A percentile compares a stretch with the other conserved stretches of the same genome.
Conservation (phyloP, 129 eudicot species). For the Deinandra increscens region DNA sequence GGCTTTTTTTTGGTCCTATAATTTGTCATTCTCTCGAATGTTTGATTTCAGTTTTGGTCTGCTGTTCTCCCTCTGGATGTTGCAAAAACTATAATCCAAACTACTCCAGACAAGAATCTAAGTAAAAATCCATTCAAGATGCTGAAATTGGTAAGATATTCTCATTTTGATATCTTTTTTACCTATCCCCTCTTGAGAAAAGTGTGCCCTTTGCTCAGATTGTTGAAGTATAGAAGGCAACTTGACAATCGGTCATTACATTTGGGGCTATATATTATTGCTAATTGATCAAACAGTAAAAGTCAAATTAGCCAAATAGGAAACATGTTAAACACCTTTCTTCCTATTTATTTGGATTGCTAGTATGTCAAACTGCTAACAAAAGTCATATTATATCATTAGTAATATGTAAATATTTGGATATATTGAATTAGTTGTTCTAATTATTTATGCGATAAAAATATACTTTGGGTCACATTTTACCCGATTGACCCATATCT, state of each 20-base stretch:
- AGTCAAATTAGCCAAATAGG: neutral
- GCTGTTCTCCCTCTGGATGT: conserved; percentile 83
- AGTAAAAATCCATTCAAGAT: conserved; percentile 69
- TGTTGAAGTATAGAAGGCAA: conserved; percentile 3
- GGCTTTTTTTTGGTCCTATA: neutral
- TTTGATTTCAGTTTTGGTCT: conserved; percentile 63
- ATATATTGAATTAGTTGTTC: neutral
- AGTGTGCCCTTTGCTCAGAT: neutral
- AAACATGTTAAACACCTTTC: neutral
- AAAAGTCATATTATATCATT: neutral
- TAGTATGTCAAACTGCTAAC: neutral
- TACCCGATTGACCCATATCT: neutral
- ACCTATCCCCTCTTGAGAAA: conserved; percentile 4
- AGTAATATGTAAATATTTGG: neutral
- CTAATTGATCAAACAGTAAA: neutral
- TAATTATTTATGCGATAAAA: neutral
- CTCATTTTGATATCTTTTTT: neutral
- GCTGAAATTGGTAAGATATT: conserved; percentile 46
- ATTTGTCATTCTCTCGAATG: neutral
- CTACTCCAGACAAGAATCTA: conserved; percentile 45
- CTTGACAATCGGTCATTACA: neutral
- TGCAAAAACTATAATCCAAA: conserved; percentile 84
- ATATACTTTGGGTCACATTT: neutral
- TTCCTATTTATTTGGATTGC: neutral
- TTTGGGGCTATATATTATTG: neutral